Evolutionary conservation across 805 yeast species (phyloP), one percentile per base, ranked within the genome.

Genomic region (Wickerhamiella shivajii): DNA sequence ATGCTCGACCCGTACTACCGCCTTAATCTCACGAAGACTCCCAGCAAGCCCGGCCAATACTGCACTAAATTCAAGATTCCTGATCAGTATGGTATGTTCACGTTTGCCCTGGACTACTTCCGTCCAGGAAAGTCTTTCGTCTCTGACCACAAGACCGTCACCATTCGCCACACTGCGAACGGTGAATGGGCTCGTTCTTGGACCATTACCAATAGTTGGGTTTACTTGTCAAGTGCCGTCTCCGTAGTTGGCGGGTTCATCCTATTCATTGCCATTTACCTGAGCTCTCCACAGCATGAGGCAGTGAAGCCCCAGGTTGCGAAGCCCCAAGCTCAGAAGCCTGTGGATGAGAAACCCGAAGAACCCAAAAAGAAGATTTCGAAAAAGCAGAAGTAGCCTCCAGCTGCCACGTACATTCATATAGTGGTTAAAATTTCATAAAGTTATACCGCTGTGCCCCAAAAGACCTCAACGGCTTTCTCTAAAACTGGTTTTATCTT

Each of bases 1-100:
- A 76, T 90, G 87, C 68, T 90, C 42, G 97, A 90, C 53, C 98
- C 99, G 27, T 90, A 87, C 61, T 84, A 84, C 52, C 73, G 98
- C 50, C 52, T 87, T 38, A 72, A 66, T 40, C 59, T 90, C 48
- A 45, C 54, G 13, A 62, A 62, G 7, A 53, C 60, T 3, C 35
- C 49, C 2, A 53, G 47, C 6, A 57, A 58, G 19, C 49, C 46
- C 2, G 55, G 60, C 4, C 55, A 65, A n/a, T 75, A 72, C 48
- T 49, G 65, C 24, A 59, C 52, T 30, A 52, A 60, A 13, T 83
- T 90, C 56, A 66, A 66, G 29, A 57, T 83, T 24, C 99, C 99
- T 15, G 96, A 87, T 55, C 95, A 84, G 50, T 94, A 90, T 56
- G 99, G 99, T 37, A 78, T 90, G 69, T 90, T 84, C 60, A 79